phyloP scores from a whole-genome alignment of 352 stramenopile species.

The Salisapilia sapeloensis region DNA sequence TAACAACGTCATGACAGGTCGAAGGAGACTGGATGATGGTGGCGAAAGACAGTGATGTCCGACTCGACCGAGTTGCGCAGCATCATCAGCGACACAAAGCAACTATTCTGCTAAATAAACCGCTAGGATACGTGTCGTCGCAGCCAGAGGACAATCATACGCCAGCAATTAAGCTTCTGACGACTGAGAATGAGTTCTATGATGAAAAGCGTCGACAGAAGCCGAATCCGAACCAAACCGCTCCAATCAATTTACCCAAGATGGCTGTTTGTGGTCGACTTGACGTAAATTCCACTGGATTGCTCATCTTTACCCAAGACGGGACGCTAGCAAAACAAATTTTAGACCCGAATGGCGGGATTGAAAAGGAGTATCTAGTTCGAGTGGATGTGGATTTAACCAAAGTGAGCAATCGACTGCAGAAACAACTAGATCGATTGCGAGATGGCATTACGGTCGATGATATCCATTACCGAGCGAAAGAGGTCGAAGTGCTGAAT shows the following conservation, averaged over 20 bases:
- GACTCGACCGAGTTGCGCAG: conserved; percentile 41
- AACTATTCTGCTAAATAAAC: conserved; percentile 72
- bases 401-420: conserved; percentile 12
- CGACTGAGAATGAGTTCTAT: conserved; percentile 52
- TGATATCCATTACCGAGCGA: conserved; percentile 49
- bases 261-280: conserved; percentile 70
- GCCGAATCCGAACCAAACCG: conserved; percentile 10
- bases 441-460: conserved; percentile 38
- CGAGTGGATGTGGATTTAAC: conserved; percentile 43
- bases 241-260: conserved; percentile 52
- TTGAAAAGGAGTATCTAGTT: conserved; percentile 80
- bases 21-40: conserved; percentile 61
- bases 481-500: conserved; percentile 65
- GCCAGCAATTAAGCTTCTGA: conserved; percentile 58
- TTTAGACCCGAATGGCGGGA: conserved; percentile 39
- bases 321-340: conserved; percentile 60
- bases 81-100: conserved; percentile 62
- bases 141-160: conserved; percentile 49
- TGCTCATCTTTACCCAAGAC: conserved; percentile 74
- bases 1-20: conserved; percentile 4
- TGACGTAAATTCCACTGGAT: conserved; percentile 68
- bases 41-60: conserved; percentile 27
- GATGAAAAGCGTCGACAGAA: conserved; percentile 33
- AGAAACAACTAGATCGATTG: conserved; percentile 17
- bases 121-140: conserved; percentile 62